phyloP scores from a whole-genome alignment of 352 stramenopile genomes.

The Phytopythium mirpurense region DNA sequence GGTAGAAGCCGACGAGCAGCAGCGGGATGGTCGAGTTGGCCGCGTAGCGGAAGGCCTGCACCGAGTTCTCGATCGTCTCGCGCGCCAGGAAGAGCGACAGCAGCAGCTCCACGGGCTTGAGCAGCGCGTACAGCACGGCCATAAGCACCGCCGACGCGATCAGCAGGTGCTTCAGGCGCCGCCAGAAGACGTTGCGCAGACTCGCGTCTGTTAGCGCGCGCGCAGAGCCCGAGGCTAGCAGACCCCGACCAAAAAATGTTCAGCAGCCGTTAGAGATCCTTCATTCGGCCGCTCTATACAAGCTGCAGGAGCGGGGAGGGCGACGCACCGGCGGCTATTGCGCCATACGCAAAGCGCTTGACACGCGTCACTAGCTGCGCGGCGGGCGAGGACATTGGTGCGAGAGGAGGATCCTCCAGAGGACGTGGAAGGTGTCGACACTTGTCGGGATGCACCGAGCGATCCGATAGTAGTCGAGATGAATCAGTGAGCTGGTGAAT shows the following conservation, averaged over 20 bases:
- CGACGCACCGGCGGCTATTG: conserved; percentile 18
- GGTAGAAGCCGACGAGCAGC: conserved; percentile 43
- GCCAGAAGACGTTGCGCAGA: conserved; percentile 48
- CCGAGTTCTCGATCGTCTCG: conserved; percentile 35
- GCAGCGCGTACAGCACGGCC: conserved; percentile 33
- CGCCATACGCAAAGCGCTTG: conserved; percentile 30
- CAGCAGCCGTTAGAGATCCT: not conserved
- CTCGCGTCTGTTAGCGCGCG: conserved; percentile 35
- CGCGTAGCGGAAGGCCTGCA: conserved; percentile 49
- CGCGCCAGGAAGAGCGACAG: conserved; percentile 28
- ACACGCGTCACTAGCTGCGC: conserved; percentile 14
- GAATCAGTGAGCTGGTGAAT: too few species aligned
- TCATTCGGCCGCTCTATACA: too few species aligned
- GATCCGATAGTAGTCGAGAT: conserved; percentile 1
- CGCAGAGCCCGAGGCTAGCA: conserved; percentile 18
- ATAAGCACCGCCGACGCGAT: conserved; percentile 49
- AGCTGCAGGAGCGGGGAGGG: not conserved
- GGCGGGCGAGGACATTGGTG: conserved; percentile 4
- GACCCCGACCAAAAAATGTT: too few species aligned
- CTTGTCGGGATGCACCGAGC: too few species aligned
- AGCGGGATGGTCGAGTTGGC: conserved; percentile 49
- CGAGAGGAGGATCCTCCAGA: too few species aligned
- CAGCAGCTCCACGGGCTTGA: conserved; percentile 64
- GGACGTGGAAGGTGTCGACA: too few species aligned
- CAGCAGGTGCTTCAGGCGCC: conserved; percentile 41